Conservation (phyloP, 257 asterid genomes). For the Paraleonurus japonicus region DNA sequence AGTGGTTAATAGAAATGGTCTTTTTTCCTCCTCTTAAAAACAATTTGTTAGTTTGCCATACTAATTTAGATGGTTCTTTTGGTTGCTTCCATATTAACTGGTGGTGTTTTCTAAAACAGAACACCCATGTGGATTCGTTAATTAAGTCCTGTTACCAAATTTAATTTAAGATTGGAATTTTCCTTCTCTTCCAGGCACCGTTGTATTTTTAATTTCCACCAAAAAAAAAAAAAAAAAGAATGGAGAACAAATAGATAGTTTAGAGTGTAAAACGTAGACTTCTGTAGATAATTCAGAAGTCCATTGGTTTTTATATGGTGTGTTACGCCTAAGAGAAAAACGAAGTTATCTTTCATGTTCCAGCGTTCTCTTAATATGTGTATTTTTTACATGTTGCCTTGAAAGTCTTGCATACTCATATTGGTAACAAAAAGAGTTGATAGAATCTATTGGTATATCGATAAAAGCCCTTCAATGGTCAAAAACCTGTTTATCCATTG, state of each 20-base stretch:
- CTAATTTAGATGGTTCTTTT: background rate
- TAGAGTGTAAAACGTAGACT: background rate
- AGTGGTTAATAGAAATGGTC: background rate
- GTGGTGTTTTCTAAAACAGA: background rate
- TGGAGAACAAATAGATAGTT: background rate
- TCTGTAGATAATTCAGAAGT: background rate
- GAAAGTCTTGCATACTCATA: background rate
- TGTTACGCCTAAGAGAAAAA: background rate
- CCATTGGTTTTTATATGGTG: background rate
- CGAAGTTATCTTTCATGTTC: background rate
- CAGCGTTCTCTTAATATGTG: background rate
- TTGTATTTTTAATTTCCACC: background rate
- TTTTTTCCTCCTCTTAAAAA: too few species aligned
- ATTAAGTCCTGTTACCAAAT: background rate
- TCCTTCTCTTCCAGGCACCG: background rate
- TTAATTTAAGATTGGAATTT: background rate
- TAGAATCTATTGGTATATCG: background rate
- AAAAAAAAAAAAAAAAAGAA: background rate
- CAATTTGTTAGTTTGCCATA: background rate
- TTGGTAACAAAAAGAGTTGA: background rate
- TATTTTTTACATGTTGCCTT: conserved; percentile 1
- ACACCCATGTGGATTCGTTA: background rate
- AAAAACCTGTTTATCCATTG: background rate
- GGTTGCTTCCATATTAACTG: background rate
- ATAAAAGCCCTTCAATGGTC: background rate